Base-by-base conservation (phyloP, 257 asterid genomes). In the Solanum dulcamara region DNA sequence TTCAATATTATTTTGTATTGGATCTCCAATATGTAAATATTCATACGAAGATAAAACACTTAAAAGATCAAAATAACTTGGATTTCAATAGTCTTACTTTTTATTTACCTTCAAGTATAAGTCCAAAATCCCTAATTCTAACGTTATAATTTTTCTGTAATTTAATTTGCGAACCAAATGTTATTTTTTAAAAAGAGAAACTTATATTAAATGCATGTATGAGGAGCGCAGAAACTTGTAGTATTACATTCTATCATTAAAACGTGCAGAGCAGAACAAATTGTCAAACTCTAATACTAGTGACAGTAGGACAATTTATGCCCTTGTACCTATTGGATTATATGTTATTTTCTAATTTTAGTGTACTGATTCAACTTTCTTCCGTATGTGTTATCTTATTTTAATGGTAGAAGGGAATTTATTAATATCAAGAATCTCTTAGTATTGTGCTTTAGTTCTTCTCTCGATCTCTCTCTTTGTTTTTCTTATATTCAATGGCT, bases 201-300 rank as follows among this genome's bases (percentile, higher is more conserved):
- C 26, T n/a, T 53, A 62, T 24, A 11, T 12, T 40, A 2, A 38
- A 44, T 75, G 59, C 60, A 24, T 24, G 24, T 75, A 75, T 44
- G 38, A 44, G 24, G 37, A 42, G n/a, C 6, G 37, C 7, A 11
- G 20, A 7, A 44, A 26, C 60, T 77, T 28, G 46, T 77, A 46
- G 46, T 77, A 46, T 28, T 46, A 26, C 26, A 77, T 77, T 46
- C 26, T 48, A 28, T 48, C 40, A 77, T 48, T 77, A 28, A 66
- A 77, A 77, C 83, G 83, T 77, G 83, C 62, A 28, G 14, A 7
- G 83, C 84, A 68, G 83, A 38, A 85, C 66, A 53, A 72, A 70
- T 53, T 68, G 84, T 84, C 83, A 84, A 84, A 87, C 80, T 11
- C 87, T 20, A 46, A 66, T 77, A 55, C 10, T 66, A 55, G 77